Evolutionary conservation across 2,329 filamentous ascomycete species (phyloP), one percentile per base, ranked within the genome.

Genomic region (Arachnomyces sp.): DNA sequence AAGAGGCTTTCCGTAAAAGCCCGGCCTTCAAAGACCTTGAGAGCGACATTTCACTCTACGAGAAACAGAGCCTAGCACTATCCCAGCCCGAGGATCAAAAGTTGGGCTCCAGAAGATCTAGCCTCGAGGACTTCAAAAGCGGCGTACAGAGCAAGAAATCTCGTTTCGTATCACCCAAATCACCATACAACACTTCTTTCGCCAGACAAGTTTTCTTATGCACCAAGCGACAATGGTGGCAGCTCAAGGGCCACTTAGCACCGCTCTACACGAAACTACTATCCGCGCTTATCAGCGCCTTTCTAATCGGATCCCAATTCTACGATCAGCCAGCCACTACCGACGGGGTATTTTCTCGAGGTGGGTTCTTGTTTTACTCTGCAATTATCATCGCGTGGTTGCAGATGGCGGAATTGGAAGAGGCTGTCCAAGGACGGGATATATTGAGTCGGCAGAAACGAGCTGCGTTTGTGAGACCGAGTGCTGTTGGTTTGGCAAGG

Each of bases 281-380:
- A 57, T 84, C 84, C 51, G 82, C 84, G 47, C 65, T 88, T 37
- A 71, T 80, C 38, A 82, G 84, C 54, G 74, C 67, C 25, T 68
- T 90, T 11, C 78, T 90, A 44, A 77, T 86, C 34, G 82, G 83
- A 2, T 84, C 79, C 1, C 72, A 89, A 33, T 89, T 88, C 60
- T 84, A 85, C 52, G 79, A 75, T 6, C 67, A 76, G 47, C 62
- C 74, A 0, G 54, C 67, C 2, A 67, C 72, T 39, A 78, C 76
- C 0, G 67, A 65, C 12, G 78, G 76, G 15, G 72, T 75, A 28
- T 82, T 80, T 54, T 66, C 69, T 3, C 68, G 77, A 40, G 77
- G 77, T 13, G 78, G 78, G 47, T 66, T 73, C 3, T 56, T 76
- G 2, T 81, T 82, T 61, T 80, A 80, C 59, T 76, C 73, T 0